Evolutionary conservation across 805 yeast species (phyloP), one percentile per base, ranked within the genome.

Genomic region (Lipomyces sp.): DNA sequence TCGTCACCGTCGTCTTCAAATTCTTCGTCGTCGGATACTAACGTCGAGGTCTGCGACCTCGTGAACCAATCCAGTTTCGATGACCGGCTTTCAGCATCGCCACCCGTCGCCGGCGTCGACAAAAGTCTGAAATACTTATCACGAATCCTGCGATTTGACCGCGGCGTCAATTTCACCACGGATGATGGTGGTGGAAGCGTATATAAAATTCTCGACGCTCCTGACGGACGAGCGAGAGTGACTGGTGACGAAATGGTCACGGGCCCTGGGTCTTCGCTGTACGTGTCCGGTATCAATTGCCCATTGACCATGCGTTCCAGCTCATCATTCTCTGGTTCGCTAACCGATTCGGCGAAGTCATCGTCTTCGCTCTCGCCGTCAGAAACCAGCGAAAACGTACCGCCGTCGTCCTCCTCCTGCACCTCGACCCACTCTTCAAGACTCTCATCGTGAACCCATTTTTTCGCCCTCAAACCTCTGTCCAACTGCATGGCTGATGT

Each of bases 391-490:
- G 45, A 32, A n/a, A 39, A 32, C 15, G 24, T 4, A 33, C 24
- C 4, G 24, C 30, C 54, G 29, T 13, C 32, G 15, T 24, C n/a
- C 48, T 42, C 48, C 29, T 42, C 48, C 29, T 58, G 56, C 30
- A 48, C 53, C 37, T 67, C 65, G 32, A 64, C 59, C 70, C 70
- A 67, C 34, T 67, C 68, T 37, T 62, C 69, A 18, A 67, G 53
- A 42, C 60, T 60, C 32, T 57, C 67, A 50, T 62, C 70, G 39
- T 45, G 60, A 5, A 50, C 32, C 70, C 70, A 66, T 32, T 63
- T 66, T 15, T 57, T 62, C 33, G 54, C 37, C 11, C 63, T 50
- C 29, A 60, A 7, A 18, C 18, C 18, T 8, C 60, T 34, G 39
- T 66, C 69, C 6, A 18, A 4, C 18, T 58, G 55, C 15, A 61